Evolutionary conservation across 1,139 yeast genomes (phyloP).

Genomic region (Kurtzmaniella quercitrusa): DNA sequence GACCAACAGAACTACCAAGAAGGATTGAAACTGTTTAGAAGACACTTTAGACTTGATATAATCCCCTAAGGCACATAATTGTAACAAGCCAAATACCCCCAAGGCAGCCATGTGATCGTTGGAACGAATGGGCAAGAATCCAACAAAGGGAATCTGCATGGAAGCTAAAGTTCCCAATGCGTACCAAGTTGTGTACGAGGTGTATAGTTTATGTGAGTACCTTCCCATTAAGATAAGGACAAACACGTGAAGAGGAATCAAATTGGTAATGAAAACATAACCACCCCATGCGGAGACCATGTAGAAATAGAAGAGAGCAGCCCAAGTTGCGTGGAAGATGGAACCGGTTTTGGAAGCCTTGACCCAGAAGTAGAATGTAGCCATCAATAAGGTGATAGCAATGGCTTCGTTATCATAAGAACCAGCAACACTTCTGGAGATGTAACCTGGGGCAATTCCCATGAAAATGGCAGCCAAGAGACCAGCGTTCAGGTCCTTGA

Average conservation of each 20-base stretch:
- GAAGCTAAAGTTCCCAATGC: constrained; percentile 94
- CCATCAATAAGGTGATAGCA: constrained; percentile 93
- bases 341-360: constrained; percentile 90
- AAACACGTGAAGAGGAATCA: constrained; percentile 93
- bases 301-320: constrained; percentile 90
- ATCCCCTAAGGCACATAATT: constrained; percentile 83
- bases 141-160: constrained; percentile 99
- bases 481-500: constrained; percentile 89
- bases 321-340: constrained; percentile 73
- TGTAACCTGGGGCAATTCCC: constrained; percentile 98
- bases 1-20: constrained; percentile 58
- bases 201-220: constrained; percentile 74
- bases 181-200: constrained; percentile 96
- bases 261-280: constrained; percentile 94
- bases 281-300: constrained; percentile 99
- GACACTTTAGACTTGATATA: constrained; percentile 75
- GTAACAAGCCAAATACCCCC: constrained; percentile 94
- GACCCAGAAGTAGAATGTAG: constrained; percentile 94
- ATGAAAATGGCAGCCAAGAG: constrained; percentile 88
- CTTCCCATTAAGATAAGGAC: constrained; percentile 93
- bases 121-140: constrained; percentile 92
- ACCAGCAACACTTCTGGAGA: constrained; percentile 97
- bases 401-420: constrained; percentile 99
- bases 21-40: constrained; percentile 67
- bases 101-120: constrained; percentile 98